phyloP scores from a whole-genome alignment of 164 flowering plant species.

The Protea cynaroides region DNA sequence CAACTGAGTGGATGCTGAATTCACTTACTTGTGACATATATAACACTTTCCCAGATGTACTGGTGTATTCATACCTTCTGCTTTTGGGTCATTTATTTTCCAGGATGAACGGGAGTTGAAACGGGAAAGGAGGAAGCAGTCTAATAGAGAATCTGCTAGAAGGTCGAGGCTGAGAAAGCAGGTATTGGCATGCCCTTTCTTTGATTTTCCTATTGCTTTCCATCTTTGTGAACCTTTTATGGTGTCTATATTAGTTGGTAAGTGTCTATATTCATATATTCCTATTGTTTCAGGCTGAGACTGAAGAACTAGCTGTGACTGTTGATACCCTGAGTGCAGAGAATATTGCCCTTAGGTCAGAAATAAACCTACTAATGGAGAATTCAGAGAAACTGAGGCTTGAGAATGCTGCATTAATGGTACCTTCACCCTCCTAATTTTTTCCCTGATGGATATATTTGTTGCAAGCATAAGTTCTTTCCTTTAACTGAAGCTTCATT shows the following conservation, averaged over 20 bases:
- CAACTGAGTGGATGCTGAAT: too few species aligned
- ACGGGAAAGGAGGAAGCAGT: slow-evolving; percentile 90
- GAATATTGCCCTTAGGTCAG: slow-evolving; percentile 63
- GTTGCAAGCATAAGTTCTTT: too few species aligned
- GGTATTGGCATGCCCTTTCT: slow-evolving; percentile 30
- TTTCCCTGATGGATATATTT: not conserved
- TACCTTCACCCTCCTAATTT: slow-evolving; percentile 13
- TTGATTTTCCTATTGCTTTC: not conserved
- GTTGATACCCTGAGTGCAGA: slow-evolving; percentile 68
- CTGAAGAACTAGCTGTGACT: slow-evolving; percentile 71
- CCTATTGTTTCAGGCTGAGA: slow-evolving; percentile 57
- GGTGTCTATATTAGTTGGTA: not conserved
- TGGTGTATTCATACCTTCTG: not conserved
- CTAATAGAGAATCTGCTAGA: slow-evolving; percentile 96
- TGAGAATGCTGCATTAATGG: slow-evolving; percentile 67
- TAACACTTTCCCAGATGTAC: not conserved
- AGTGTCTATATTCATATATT: not conserved
- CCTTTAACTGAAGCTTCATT: too few species aligned
- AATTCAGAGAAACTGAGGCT: slow-evolving; percentile 55
- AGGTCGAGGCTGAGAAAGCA: slow-evolving; percentile 94
- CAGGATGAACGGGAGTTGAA: slow-evolving; percentile 83
- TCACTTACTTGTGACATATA: not conserved
- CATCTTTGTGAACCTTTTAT: not conserved
- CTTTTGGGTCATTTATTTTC: not conserved
- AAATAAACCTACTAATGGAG: slow-evolving; percentile 46